phyloP scores from a whole-genome alignment of 163 green algal species.

The Volvox carteri region DNA sequence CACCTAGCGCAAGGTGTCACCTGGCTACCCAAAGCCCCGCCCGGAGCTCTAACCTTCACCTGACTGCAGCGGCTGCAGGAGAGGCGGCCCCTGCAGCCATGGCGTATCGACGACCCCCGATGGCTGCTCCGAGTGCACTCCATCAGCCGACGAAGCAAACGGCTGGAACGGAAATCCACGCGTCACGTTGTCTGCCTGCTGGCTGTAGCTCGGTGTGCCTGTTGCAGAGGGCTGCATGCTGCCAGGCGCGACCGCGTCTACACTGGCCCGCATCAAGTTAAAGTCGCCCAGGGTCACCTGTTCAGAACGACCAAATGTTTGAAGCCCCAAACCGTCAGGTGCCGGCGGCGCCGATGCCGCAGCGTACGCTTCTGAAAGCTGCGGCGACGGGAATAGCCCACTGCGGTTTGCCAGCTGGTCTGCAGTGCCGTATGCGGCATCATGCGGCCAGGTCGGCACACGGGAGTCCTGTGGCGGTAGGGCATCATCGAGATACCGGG shows the following conservation, averaged over 20 bases:
- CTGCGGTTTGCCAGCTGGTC: neutral
- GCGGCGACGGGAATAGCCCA: neutral
- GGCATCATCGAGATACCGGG: neutral
- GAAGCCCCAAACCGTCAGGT: neutral
- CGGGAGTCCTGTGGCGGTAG: neutral
- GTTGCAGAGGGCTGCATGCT: conserved; percentile 27
- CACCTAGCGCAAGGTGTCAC: too few relatives aligned
- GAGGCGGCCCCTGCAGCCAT: neutral
- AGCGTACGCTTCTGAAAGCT: neutral
- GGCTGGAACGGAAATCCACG: neutral
- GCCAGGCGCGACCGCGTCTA: conserved; percentile 20
- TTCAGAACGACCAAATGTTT: neutral
- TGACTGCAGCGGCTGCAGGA: neutral
- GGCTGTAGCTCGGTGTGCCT: conserved; percentile 18
- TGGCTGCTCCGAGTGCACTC: neutral
- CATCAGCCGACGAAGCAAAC: neutral
- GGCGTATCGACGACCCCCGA: neutral
- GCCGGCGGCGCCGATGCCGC: neutral
- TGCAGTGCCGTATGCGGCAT: neutral
- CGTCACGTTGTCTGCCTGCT: neutral
- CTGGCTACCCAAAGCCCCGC: too few relatives aligned
- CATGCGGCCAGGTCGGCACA: neutral
- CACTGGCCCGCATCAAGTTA: conserved; percentile 17
- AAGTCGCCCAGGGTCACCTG: conserved; percentile 9
- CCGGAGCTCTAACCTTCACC: conserved; percentile 1